Percentiles rank a stretch among this genome's conserved stretches.
Conservation (phyloP, 495 filamentous ascomycete genomes). For the Zalerion maritima region DNA sequence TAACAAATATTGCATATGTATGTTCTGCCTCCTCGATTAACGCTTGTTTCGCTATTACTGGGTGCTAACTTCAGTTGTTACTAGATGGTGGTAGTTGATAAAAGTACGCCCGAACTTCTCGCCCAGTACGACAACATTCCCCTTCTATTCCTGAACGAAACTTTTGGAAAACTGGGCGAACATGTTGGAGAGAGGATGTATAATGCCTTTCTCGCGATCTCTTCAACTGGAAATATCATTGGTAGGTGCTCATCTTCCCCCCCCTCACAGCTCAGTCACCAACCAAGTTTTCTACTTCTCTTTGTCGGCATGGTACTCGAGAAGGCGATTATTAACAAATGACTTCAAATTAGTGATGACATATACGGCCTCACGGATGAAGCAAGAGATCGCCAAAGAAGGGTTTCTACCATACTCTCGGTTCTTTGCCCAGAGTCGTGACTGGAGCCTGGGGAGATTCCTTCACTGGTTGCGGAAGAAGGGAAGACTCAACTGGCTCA, state of each 20-base stretch:
- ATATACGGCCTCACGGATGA: slow-evolving; percentile 33
- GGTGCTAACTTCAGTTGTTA: slow-evolving; percentile 1
- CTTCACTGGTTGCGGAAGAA: slow-evolving; percentile 3
- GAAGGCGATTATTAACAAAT: neutral
- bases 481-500: slow-evolving; percentile 1
- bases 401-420: slow-evolving; percentile 33
- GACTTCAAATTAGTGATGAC: slow-evolving; percentile 36
- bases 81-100: slow-evolving; percentile 14
- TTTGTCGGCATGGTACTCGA: slow-evolving; percentile 17
- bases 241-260: slow-evolving; percentile 4
- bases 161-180: slow-evolving; percentile 6
- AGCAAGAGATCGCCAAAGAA: slow-evolving; percentile 40
- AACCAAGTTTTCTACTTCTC: slow-evolving; percentile 23
- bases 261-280: slow-evolving; percentile 1
- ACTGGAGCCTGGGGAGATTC: slow-evolving; percentile 19
- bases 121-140: slow-evolving; percentile 6
- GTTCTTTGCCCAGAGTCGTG: slow-evolving; percentile 26
- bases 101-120: no score
- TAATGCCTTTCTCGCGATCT: slow-evolving; percentile 15
- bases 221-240: slow-evolving; percentile 15
- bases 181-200: slow-evolving; percentile 8
- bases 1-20: slow-evolving; percentile 33
- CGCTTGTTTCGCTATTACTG: no score
- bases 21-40: slow-evolving; percentile 2
- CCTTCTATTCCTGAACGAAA: slow-evolving; percentile 10